phyloP scores from a whole-genome alignment of 257 asterid species.

The Lithospermum erythrorhizon region DNA sequence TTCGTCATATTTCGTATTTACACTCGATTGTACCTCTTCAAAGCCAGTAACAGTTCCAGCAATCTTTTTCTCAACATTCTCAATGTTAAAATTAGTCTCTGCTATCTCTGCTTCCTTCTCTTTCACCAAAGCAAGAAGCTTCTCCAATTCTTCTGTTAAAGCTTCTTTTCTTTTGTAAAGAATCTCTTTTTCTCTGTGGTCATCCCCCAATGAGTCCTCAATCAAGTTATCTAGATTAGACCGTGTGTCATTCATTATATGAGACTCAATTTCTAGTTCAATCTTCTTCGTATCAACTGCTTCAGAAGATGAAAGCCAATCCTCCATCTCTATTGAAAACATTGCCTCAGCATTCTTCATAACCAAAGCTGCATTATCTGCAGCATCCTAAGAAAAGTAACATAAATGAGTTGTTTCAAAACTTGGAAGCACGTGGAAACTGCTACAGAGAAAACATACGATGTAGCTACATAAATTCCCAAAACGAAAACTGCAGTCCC shows the following conservation, averaged over 20 bases:
- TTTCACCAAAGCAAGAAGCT: conserved; percentile 31
- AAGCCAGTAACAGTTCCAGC: conserved; percentile 17
- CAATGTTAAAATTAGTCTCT: conserved; percentile 27
- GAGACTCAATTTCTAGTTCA: conserved; percentile 29
- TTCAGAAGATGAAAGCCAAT: conserved; percentile 25
- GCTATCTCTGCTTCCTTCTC: conserved; percentile 38
- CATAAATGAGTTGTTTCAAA: conserved; percentile 4
- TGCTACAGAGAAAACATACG: background rate
- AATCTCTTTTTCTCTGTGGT: conserved; percentile 24
- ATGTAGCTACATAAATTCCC: too few species aligned
- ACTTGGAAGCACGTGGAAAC: background rate
- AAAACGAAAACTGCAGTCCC: too few species aligned
- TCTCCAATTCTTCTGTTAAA: conserved; percentile 26
- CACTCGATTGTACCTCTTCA: conserved; percentile 17
- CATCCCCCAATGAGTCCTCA: conserved; percentile 27
- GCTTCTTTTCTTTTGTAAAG: conserved; percentile 25
- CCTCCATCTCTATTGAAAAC: conserved; percentile 21
- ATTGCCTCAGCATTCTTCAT: conserved; percentile 26
- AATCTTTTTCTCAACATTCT: conserved; percentile 27
- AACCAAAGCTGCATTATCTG: conserved; percentile 26
- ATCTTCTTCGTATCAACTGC: conserved; percentile 26
- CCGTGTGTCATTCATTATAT: conserved; percentile 21
- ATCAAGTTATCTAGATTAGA: conserved; percentile 19
- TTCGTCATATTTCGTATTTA: conserved; percentile 18
- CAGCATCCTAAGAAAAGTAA: conserved; percentile 25